Conservation (phyloP, 148 eudicot genomes). For the Camellia lanceoleosa region DNA sequence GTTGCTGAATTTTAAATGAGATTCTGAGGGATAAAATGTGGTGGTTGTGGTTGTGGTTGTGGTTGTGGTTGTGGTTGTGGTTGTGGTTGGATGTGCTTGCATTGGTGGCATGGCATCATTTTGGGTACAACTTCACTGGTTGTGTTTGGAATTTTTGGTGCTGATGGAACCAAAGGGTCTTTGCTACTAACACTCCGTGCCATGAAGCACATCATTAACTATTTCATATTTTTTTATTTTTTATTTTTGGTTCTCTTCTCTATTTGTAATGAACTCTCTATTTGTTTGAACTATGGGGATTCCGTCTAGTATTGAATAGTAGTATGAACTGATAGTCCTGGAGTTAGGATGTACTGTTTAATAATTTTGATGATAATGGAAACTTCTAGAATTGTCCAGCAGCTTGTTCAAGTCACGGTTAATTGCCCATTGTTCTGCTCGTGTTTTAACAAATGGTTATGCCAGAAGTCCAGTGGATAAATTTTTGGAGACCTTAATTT, state of each 20-base stretch:
- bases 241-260: not conserved
- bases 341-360: no score
- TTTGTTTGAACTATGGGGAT: no score
- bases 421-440: no score
- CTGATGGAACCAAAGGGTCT: not conserved
- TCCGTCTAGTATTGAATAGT: no score
- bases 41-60: not conserved
- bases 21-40: not conserved
- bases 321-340: no score
- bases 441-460: no score
- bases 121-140: not conserved
- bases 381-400: no score
- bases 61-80: no score
- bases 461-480: no score
- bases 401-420: no score
- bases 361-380: no score
- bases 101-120: constrained; percentile 1
- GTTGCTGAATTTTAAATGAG: not conserved
- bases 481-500: no score
- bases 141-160: not conserved
- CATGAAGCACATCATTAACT: not conserved
- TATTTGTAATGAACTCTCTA: not conserved
- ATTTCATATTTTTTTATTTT: not conserved
- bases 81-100: not conserved
- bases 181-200: not conserved